Base-by-base conservation (phyloP, 192 early-diverging fungal species). In the Coemansia sp. region DNA sequence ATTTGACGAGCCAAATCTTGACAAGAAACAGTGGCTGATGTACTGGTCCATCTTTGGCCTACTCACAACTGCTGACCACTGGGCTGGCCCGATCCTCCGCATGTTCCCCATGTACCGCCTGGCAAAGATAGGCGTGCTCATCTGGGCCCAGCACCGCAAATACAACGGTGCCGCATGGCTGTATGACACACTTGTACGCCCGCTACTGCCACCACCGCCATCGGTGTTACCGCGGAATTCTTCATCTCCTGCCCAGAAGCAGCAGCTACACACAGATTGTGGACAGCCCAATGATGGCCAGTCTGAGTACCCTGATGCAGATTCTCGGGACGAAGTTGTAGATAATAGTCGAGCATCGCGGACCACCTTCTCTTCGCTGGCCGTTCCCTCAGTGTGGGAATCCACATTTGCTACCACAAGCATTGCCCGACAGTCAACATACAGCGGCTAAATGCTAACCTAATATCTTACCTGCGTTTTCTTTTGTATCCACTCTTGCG, bases 11-110 rank as follows among this genome's bases (percentile, higher is more conserved):
- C 76, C 76, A 4, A 78, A 66, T 21, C 56, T 78, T 32, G 64
- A 73, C 56, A 78, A 73, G 52, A 78, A 78, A 60, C 76, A 78
- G 60, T 78, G 76, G 76, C 67, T 78, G 24, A 78, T 73, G 76
- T 78, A 78, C 22, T 78, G 76, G 76, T 60, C 76, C 22, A 73
- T 78, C 38, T 78, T 73, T 30, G 76, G 76, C 34, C 62, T 73
- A 14, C 64, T 78, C 19, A 78, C 76, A 30, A 78, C 76, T 0
- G 76, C 76, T 2, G 76, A 78, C 58, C 76, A 78, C 60, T 78
- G 76, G 76, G 76, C 76, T 0, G 76, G 76, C 4, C 67, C 76
- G 10, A 73, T 78, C 50, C 57, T 78, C 51, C 62, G 67, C 10
- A 62, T 78, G 50, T 78, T 78, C n/a, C 76, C 76, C 10, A 66